Base-by-base conservation (phyloP, 73 alveolate genomes). In the Paramecium caudatum region DNA sequence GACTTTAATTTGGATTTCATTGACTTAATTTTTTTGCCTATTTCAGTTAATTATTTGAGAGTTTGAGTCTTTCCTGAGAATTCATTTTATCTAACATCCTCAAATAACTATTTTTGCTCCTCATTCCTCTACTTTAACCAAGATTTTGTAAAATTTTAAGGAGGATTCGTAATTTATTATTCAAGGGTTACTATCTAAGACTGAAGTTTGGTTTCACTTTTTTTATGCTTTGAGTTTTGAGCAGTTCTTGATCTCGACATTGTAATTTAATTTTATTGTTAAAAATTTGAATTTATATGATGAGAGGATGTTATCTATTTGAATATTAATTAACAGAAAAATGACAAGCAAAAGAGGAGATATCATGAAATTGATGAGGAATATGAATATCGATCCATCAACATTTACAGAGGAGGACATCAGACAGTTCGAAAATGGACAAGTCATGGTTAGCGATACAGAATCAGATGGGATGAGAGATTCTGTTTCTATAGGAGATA, bases 391-490 rank as follows among this genome's bases (percentile, higher is more conserved):
- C 32, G 88, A 74, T 21, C 88, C 88, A 41, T 19, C 88, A 36
- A 74, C 88, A 19, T 74, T 74, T 45, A 36, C 62, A 21, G 88
- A 74, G n/a, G 88, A 74, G 16, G 88, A 74, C 43, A 27, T 74
- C 8, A 74, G 46, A 13, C 19, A 37, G 21, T 74, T 74, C 12
- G 69, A 74, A 41, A 2, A 74, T 15, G 88, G 70, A 1, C 43
- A 74, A 74, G 88, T 74, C 17, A 32, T 34, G 15, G 34, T 68
- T 32, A 74, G 47, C 21, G 88, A 74, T 15, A 27, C 68, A 36
- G 88, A 74, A 17, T 74, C 88, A 27, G 88, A 74, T 27, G 55
- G 88, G 32, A 74, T 74, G 88, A 74, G 88, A 41, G 88, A 74
- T 45, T 74, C 88, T 41, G 88, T 74, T 3, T 74, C 88, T 0